Base-by-base conservation (phyloP, 179 eudicot species). In the Monotropa hypopitys region DNA sequence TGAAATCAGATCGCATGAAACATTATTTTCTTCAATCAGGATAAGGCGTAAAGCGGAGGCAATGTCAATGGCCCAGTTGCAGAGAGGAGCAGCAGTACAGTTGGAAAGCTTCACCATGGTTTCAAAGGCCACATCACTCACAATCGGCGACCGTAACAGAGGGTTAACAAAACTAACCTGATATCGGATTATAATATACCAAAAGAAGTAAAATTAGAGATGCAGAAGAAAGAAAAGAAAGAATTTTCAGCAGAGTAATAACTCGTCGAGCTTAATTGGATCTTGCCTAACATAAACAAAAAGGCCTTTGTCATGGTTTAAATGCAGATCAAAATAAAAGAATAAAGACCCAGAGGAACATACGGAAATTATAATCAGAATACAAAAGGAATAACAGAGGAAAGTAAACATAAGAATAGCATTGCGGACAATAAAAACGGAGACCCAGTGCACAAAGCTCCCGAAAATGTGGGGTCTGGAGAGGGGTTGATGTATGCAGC, bases 151-250 rank as follows among this genome's bases (percentile, higher is more conserved):
- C 16, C 88, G 81, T 54, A 96, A 83, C 70, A 93, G 85, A 35
- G 98, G 97, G 63, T 85, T 86, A 56, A 96, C 94, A 82, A 91
- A 90, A 63, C 85, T 89, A 56, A 93, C 96, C 99, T 93, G 91
- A 73, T 10, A 85, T 30, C 26, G 47, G 30, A 45, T 53, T 21
- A 40, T 1, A 79, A 30, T 38, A 28, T 56, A 2, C 67, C 59
- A 50, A 66, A 47, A n/a, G 15, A 33, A 57, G 15, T 6, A 71
- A 38, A 54, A 68, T 7, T 21, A 1, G n/a, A 57, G 42, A 30
- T 32, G 33, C 56, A 66, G 10, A 18, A 42, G 21, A 40, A 28
- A 43, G 46, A 57, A 32, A 70, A 77, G 13, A 38, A 28, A 56
- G 43, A 70, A 54, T 35, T 15, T 35, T 33, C 15, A 68, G 49